Evolutionary conservation across 179 eudicot species (phyloP).

Genomic region (Actinidia chinensis): DNA sequence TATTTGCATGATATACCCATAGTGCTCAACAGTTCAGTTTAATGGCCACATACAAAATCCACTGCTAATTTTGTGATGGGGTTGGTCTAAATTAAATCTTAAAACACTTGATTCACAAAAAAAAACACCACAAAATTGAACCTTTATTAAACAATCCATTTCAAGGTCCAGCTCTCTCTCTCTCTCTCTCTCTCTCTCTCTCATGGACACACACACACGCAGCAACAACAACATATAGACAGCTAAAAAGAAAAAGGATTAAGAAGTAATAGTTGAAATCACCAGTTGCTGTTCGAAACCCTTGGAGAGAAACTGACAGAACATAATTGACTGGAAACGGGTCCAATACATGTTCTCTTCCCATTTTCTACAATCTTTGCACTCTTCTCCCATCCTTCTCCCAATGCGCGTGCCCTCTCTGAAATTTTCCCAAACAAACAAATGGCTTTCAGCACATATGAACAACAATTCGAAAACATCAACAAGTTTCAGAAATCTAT

Average conservation of each 20-base stretch:
- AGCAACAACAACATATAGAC: background rate
- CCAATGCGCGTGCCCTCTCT: background rate
- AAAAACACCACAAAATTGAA: background rate
- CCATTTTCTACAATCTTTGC: conserved; percentile 37
- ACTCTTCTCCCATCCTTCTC: conserved; percentile 33
- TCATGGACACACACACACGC: background rate
- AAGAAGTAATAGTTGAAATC: conserved; percentile 8
- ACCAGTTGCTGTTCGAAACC: conserved; percentile 51
- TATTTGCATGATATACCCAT: no score
- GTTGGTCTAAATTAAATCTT: background rate
- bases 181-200: background rate
- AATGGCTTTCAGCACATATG: background rate
- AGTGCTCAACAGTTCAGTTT: no score
- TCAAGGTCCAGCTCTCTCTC: background rate
- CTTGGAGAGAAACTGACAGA: conserved; percentile 38
- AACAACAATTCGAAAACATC: background rate
- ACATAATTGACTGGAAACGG: conserved; percentile 42
- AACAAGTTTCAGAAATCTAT: background rate
- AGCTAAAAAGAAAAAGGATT: background rate
- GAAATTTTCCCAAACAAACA: background rate
- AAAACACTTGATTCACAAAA: background rate
- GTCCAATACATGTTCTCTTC: conserved; percentile 50
- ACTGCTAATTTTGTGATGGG: background rate
- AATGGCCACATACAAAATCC: background rate
- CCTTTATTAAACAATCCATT: background rate